These are phyloP conservation scores for Petunia hybrid DNA, from an alignment of 305 asterid species.

Conservation along the genomic window DNA sequence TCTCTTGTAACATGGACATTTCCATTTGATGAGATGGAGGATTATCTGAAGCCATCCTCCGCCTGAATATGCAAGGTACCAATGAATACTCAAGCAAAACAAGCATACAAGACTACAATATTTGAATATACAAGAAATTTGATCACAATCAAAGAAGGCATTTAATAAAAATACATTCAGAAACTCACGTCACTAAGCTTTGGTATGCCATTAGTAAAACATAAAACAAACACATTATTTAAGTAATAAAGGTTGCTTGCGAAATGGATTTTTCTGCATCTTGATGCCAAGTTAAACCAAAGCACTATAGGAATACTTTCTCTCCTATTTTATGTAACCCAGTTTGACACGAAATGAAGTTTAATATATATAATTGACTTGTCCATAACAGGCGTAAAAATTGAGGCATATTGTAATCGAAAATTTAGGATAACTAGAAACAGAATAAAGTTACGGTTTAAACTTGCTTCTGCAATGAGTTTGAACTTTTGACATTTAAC, in stretches of 20 bases:
- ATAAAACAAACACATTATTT: neutral
- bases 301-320: neutral
- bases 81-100: neutral
- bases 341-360: neutral
- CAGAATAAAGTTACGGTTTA: neutral
- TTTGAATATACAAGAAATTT: neutral
- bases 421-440: neutral
- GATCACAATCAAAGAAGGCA: neutral
- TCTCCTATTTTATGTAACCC: neutral
- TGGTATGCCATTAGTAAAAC: neutral
- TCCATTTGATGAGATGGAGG: conserved; percentile 59
- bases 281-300: neutral
- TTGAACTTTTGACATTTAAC: neutral
- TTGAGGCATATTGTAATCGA: neutral
- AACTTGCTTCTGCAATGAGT: neutral
- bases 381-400: neutral
- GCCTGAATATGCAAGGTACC: conserved; percentile 45
- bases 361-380: neutral
- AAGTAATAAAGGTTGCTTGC: neutral
- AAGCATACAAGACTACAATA: neutral
- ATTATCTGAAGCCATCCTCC: conserved; percentile 61
- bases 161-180: neutral
- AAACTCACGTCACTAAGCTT: neutral
- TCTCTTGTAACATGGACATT: conserved; percentile 76
- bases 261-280: neutral